Evolutionary conservation across 2,329 filamentous ascomycete species (phyloP).

Genomic region (Clonostachys solani): DNA sequence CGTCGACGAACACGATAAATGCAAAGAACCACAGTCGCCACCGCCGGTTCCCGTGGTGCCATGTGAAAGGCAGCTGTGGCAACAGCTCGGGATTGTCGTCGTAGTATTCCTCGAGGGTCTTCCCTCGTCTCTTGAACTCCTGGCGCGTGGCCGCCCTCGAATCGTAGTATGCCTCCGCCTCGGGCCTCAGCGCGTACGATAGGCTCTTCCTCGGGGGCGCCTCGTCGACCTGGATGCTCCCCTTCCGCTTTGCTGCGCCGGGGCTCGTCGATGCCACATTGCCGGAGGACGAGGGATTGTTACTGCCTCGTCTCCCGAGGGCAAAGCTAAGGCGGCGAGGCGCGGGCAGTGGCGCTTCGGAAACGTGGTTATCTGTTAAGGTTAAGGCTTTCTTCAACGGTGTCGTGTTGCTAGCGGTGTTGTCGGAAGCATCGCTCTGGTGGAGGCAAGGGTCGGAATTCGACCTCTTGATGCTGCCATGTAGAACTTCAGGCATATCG

Average conservation of each 20-base stretch:
- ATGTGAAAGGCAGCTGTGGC: slow-evolving; percentile 34
- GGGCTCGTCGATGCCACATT: neutral
- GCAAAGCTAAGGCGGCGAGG: no score
- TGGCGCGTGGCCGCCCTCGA: slow-evolving; percentile 26
- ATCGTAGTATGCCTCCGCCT: slow-evolving; percentile 32
- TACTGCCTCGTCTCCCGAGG: no score
- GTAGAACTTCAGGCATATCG: slow-evolving; percentile 6
- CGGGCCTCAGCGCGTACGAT: slow-evolving; percentile 24
- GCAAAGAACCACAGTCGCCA: slow-evolving; percentile 41
- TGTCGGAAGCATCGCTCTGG: neutral
- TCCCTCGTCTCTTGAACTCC: slow-evolving; percentile 26
- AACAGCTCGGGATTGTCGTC: slow-evolving; percentile 28
- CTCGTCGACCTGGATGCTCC: slow-evolving; percentile 2
- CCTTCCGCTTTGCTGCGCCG: neutral
- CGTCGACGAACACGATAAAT: slow-evolving; percentile 41
- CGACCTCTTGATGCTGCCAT: slow-evolving; percentile 2
- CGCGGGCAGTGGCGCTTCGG: no score
- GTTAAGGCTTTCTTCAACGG: no score
- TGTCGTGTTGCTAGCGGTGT: neutral
- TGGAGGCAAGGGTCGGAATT: slow-evolving; percentile 3
- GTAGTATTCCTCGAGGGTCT: slow-evolving; percentile 32
- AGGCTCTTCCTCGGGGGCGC: slow-evolving; percentile 17
- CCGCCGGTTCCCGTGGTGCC: slow-evolving; percentile 31
- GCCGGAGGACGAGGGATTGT: neutral
- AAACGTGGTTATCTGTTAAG: no score